Evolutionary conservation across 768 basidiomycete species (phyloP), one percentile per base, ranked within the genome.

Genomic region (Phanerochaete sordida): DNA sequence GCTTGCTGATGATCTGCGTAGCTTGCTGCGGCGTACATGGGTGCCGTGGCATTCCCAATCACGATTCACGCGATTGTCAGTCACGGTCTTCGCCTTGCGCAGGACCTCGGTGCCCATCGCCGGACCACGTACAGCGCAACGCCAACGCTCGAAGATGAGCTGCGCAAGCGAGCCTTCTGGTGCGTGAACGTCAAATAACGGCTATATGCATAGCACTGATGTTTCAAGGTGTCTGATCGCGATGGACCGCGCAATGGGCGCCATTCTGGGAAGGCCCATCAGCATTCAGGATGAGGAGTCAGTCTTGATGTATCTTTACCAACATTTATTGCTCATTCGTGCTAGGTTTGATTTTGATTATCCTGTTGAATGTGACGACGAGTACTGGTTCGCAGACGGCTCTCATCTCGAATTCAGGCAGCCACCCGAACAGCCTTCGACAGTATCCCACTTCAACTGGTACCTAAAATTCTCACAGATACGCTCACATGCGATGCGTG

Each of bases 161-260:
- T 90, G 19, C 90, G 86, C 82, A 91, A 89, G 70, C 81, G 92
- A 27, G 85, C 85, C 0, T 91, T 93, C 68, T 91, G 88, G 89
- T 81, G 7, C 33, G 33, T 35, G 33, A 6, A 35, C 13, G 33
- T 35, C 7, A 35, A 13, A 7, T 6, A 35, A 6, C 33, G 7
- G 33, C 13, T 35, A 35, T 35, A n/a, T n/a, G n/a, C 33, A 13
- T 7, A 35, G 33, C 13, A 79, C 21, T 48, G n/a, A 39, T 28
- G 35, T 44, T 43, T 46, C 9, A 19, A 84, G 84, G 83, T 75
- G 79, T 1, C 74, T 84, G 13, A 66, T 83, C 43, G n/a, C 60
- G 27, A 66, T 82, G 31, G 84, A 86, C 65, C 69, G 82, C 49
- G 56, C 72, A 27, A 58, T 77, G 23, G 80, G 83, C 45, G 69